Evolutionary conservation across 495 filamentous ascomycete species (phyloP).

Genomic region (Immersiella caudata): DNA sequence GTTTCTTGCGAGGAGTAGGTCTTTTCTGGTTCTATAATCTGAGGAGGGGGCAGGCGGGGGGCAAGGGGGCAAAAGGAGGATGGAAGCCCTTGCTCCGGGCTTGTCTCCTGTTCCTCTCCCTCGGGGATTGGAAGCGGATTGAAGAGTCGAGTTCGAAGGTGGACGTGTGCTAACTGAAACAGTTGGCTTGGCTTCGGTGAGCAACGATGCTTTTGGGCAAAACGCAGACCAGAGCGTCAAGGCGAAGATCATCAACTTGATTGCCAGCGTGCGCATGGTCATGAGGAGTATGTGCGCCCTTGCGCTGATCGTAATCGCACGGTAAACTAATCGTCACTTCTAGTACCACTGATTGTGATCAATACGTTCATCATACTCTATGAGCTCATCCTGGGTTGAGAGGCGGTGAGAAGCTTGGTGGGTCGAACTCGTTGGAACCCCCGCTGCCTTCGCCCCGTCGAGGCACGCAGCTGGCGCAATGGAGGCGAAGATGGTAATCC

Average conservation of each 20-base stretch:
- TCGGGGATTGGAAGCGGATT: neutral
- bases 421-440: too few relatives aligned
- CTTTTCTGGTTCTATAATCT: neutral
- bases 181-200: slow-evolving; percentile 79
- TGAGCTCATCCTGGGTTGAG: slow-evolving; percentile 74
- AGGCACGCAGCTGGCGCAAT: too few relatives aligned
- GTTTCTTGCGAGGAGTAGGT: slow-evolving; percentile 91
- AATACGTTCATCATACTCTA: slow-evolving; percentile 91
- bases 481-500: too few relatives aligned
- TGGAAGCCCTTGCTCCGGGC: neutral
- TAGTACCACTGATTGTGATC: slow-evolving; percentile 91
- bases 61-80: neutral
- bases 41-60: neutral
- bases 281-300: slow-evolving; percentile 81
- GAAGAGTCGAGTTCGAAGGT: neutral
- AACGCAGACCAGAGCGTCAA: slow-evolving; percentile 77
- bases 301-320: neutral
- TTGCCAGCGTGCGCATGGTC: slow-evolving; percentile 85
- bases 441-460: too few relatives aligned
- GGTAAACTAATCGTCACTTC: neutral
- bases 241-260: slow-evolving; percentile 83
- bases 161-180: neutral
- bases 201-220: slow-evolving; percentile 73
- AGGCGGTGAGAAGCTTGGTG: neutral
- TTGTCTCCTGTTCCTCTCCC: neutral